phyloP scores from a whole-genome alignment of 2,329 filamentous ascomycete genomes.

The Ophiobolus disseminans region DNA sequence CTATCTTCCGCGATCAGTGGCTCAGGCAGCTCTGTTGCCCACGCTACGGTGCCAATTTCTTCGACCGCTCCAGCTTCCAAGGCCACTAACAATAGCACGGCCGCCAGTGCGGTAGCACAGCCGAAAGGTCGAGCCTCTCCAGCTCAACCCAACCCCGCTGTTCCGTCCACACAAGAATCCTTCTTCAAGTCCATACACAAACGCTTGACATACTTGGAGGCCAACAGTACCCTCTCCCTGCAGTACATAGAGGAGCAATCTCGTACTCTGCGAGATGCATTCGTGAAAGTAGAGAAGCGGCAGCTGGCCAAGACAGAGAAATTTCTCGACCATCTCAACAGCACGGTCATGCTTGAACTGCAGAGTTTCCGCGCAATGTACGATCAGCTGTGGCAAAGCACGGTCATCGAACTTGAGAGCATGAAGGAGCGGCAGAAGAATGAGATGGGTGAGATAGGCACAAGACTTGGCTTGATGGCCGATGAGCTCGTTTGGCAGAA shows the following conservation, averaged over 20 bases:
- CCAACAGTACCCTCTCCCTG: conserved; percentile 89
- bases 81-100: conserved; percentile 25
- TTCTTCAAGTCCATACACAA: conserved; percentile 98
- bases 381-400: conserved; percentile 96
- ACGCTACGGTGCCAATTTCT: conserved; percentile 18
- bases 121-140: conserved; percentile 42
- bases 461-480: conserved; percentile 84
- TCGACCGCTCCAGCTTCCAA: conserved; percentile 17
- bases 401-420: conserved; percentile 86
- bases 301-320: conserved; percentile 82
- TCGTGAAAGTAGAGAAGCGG: conserved; percentile 83
- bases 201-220: conserved; percentile 86
- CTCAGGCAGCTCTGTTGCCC: conserved; percentile 12
- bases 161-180: conserved; percentile 90
- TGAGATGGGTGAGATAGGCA: conserved; percentile 82
- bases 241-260: conserved; percentile 98
- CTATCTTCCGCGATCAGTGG: conserved; percentile 7
- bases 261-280: conserved; percentile 83
- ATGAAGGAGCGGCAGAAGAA: conserved; percentile 84
- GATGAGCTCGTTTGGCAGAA: conserved; percentile 87
- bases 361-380: conserved; percentile 73
- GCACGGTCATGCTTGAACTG: conserved; percentile 80
- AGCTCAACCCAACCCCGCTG: conserved; percentile 59
- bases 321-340: conserved; percentile 86
- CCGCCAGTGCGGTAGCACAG: conserved; percentile 21